These are phyloP conservation scores for Mortierella hygrophila DNA, from an alignment of 192 early-diverging fungal species.

Conservation along the genomic window DNA sequence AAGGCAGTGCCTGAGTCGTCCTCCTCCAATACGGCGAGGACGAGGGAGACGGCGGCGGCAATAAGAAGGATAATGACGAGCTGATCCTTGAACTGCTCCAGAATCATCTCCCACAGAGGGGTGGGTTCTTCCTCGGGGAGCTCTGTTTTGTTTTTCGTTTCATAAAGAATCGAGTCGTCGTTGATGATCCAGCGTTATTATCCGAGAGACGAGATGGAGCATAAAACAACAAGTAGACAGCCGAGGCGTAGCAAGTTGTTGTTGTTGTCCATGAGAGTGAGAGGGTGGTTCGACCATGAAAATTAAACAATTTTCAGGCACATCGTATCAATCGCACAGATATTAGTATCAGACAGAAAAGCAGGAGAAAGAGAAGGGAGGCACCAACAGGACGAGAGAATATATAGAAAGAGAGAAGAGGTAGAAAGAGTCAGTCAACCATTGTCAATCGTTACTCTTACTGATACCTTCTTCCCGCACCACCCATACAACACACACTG, in stretches of 20 bases:
- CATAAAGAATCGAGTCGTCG: not conserved
- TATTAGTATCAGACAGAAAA: not conserved
- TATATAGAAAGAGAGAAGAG: not conserved
- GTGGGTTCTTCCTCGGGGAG: slow-evolving; percentile 92
- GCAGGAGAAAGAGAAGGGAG: not conserved
- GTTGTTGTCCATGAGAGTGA: not conserved
- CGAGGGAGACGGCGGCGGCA: slow-evolving; percentile 93
- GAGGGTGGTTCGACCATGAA: not conserved
- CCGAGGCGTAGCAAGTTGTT: not conserved
- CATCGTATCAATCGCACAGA: not conserved
- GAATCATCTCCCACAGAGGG: slow-evolving; percentile 92
- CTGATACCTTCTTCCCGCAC: not conserved
- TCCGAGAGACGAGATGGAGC: not conserved
- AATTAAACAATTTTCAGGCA: not conserved
- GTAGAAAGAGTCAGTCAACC: not conserved
- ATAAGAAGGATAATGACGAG: slow-evolving; percentile 94
- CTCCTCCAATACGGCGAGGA: slow-evolving; percentile 92
- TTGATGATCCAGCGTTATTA: too few species aligned
- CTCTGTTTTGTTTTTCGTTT: slow-evolving; percentile 60
- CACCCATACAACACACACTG: not conserved
- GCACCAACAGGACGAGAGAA: not conserved
- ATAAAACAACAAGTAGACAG: not conserved
- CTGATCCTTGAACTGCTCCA: slow-evolving; percentile 99
- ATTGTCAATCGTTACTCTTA: not conserved
- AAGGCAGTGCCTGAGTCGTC: slow-evolving; percentile 84